Conservation (phyloP, 257 asterid species). For the Solanum sitiens region DNA sequence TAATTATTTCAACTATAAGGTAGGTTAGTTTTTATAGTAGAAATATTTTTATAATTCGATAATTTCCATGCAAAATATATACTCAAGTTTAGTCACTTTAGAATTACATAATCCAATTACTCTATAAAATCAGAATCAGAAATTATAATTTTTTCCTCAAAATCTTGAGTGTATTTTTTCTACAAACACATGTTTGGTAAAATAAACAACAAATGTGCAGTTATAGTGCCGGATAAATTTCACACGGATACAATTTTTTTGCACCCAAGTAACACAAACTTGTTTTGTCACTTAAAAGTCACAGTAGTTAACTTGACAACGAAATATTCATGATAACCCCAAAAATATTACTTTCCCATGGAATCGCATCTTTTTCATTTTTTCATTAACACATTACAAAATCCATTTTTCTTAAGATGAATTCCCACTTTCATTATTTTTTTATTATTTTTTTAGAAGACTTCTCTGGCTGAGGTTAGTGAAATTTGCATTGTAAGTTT, state of each 20-base stretch:
- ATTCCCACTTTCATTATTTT: background rate
- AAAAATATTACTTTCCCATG: background rate
- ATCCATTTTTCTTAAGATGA: background rate
- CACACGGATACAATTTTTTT: too few species aligned
- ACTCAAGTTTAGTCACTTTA: background rate
- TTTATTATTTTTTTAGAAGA: too few species aligned
- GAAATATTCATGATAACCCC: background rate
- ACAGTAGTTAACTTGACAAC: background rate
- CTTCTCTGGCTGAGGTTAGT: background rate
- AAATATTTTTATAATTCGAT: too few species aligned
- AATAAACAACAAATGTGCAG: too few species aligned
- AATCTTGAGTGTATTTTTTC: background rate
- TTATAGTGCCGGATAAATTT: too few species aligned
- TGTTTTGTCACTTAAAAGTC: background rate
- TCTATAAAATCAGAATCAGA: background rate
- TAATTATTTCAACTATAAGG: background rate
- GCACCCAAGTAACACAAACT: background rate
- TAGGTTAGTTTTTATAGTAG: background rate
- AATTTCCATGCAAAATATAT: background rate
- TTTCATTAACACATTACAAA: too few species aligned
- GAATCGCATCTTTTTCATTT: background rate
- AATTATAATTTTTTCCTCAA: too few species aligned
- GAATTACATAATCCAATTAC: background rate
- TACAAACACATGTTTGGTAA: background rate
- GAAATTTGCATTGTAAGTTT: background rate